Evolutionary conservation across 2,329 filamentous ascomycete species (phyloP).

Genomic region (Pseudocercospora eumusae): DNA sequence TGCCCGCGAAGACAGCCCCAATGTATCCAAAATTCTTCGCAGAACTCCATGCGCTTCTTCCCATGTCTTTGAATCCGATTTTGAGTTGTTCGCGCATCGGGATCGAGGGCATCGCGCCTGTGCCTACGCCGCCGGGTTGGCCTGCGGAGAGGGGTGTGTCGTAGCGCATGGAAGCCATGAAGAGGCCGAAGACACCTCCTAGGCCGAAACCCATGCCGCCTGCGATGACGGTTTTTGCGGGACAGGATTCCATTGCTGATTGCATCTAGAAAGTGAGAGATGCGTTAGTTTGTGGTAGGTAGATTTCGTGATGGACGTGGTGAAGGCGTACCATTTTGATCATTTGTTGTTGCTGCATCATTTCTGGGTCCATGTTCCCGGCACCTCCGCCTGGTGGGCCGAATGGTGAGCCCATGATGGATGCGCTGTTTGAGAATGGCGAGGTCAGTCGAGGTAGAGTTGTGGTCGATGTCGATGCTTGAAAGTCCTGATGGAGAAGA

Average conservation of each 20-base stretch:
- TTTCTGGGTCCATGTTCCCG: slow-evolving; percentile 35
- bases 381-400: slow-evolving; percentile 17
- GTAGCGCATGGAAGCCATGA: slow-evolving; percentile 99
- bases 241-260: slow-evolving; percentile 86
- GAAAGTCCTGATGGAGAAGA: slow-evolving; percentile 4
- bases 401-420: slow-evolving; percentile 21
- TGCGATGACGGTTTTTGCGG: slow-evolving; percentile 82
- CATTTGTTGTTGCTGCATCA: slow-evolving; percentile 51
- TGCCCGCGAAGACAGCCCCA: slow-evolving; percentile 85
- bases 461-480: not conserved
- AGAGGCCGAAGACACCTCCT: slow-evolving; percentile 90
- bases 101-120: slow-evolving; percentile 56
- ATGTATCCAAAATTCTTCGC: slow-evolving; percentile 96
- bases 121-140: slow-evolving; percentile 50
- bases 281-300: not conserved
- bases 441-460: not conserved
- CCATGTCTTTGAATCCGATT: slow-evolving; percentile 93
- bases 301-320: not conserved
- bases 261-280: slow-evolving; percentile 63
- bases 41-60: slow-evolving; percentile 73
- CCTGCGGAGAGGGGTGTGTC: slow-evolving; percentile 76
- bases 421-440: not conserved
- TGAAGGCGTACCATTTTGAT: slow-evolving; percentile 47
- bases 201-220: slow-evolving; percentile 93
- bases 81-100: slow-evolving; percentile 82